phyloP scores from a whole-genome alignment of 768 basidiomycete genomes.

The Mycena pura region DNA sequence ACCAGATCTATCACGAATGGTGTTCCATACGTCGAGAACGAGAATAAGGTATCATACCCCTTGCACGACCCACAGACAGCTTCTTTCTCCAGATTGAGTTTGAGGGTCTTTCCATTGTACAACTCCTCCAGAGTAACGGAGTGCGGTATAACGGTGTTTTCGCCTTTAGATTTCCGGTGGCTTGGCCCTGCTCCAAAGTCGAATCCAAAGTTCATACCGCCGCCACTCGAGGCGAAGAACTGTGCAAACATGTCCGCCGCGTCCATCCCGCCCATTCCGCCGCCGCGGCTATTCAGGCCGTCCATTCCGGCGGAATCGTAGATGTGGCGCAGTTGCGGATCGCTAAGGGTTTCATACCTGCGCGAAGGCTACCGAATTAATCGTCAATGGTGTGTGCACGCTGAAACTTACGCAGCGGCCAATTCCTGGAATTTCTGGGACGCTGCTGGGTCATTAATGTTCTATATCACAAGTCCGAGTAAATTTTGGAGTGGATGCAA shows the following conservation, averaged over 20 bases:
- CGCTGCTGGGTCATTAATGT: slow-evolving; percentile 87
- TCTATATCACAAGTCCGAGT: slow-evolving; percentile 50
- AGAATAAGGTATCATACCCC: slow-evolving; percentile 58
- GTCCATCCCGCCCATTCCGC: slow-evolving; percentile 52
- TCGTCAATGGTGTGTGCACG: neutral
- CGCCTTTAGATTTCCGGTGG: slow-evolving; percentile 61
- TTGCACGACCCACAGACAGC: slow-evolving; percentile 79
- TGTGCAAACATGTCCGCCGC: slow-evolving; percentile 76
- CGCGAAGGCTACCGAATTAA: slow-evolving; percentile 13
- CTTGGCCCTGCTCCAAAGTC: slow-evolving; percentile 62
- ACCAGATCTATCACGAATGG: slow-evolving; percentile 63
- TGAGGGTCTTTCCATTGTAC: slow-evolving; percentile 89
- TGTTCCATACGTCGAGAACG: neutral
- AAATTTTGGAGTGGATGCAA: neutral
- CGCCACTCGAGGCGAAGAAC: slow-evolving; percentile 67
- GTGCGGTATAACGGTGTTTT: slow-evolving; percentile 80
- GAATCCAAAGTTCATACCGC: slow-evolving; percentile 59
- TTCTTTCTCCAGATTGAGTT: slow-evolving; percentile 89
- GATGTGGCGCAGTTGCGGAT: slow-evolving; percentile 66
- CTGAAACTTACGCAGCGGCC: slow-evolving; percentile 75
- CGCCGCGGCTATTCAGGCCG: slow-evolving; percentile 60
- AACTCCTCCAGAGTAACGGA: slow-evolving; percentile 91
- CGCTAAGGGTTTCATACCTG: slow-evolving; percentile 85
- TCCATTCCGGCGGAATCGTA: slow-evolving; percentile 83
- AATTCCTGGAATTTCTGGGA: slow-evolving; percentile 88